Evolutionary conservation across 257 asterid genomes (phyloP).

Genomic region (Parsonsia alboflavescens): DNA sequence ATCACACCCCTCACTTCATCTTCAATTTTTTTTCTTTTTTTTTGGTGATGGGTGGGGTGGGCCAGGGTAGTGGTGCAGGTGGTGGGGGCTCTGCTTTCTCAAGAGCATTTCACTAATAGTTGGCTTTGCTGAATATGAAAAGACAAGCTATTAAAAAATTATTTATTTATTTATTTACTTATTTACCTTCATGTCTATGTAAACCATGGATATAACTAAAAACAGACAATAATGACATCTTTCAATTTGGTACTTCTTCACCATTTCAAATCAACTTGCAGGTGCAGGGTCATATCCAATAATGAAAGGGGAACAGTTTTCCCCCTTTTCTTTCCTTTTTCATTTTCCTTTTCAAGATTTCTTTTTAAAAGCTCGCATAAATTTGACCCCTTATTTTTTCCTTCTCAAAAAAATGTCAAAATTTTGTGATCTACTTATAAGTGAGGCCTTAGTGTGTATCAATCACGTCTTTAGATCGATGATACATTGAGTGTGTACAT

Average conservation of each 20-base stretch:
- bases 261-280: neutral
- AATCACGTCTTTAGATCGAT: too few relatives aligned
- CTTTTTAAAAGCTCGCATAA: too few relatives aligned
- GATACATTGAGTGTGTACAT: too few relatives aligned
- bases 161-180: too few relatives aligned
- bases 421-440: too few relatives aligned
- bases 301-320: neutral
- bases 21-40: neutral
- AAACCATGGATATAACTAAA: neutral
- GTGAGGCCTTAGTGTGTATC: too few relatives aligned
- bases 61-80: too few relatives aligned
- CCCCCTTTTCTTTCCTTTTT: too few relatives aligned
- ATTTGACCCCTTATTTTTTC: too few relatives aligned
- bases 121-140: neutral
- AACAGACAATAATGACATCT: conserved; percentile 1
- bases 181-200: neutral
- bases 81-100: neutral
- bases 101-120: neutral
- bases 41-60: too few relatives aligned
- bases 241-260: neutral
- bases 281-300: neutral
- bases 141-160: neutral
- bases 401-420: too few relatives aligned
- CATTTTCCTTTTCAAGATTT: neutral
- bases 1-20: neutral